These are phyloP conservation scores for Helenozyma baotianmanensis DNA, from an alignment of 805 yeast genomes.

Conservation along the genomic window DNA sequence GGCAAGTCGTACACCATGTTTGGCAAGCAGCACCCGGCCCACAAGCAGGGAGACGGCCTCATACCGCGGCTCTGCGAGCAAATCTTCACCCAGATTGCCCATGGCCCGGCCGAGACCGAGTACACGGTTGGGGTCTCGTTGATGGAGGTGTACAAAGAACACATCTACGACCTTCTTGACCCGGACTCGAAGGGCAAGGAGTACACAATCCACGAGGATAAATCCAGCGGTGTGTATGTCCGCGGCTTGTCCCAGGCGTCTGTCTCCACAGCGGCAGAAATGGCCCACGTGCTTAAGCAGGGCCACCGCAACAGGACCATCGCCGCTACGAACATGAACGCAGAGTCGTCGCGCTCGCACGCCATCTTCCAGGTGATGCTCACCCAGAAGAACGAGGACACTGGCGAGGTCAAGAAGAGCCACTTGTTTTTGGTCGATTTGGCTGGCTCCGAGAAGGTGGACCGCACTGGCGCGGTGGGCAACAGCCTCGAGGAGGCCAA, in stretches of 20 bases:
- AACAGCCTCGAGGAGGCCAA: slow-evolving; percentile 77
- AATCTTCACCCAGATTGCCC: slow-evolving; percentile 52
- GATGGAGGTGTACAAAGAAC: slow-evolving; percentile 80
- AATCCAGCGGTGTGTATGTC: slow-evolving; percentile 61
- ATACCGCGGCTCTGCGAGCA: slow-evolving; percentile 69
- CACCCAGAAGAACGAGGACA: slow-evolving; percentile 50
- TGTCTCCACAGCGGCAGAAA: slow-evolving; percentile 55
- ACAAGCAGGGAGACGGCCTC: slow-evolving; percentile 47
- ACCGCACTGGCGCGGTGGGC: slow-evolving; percentile 74
- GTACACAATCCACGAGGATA: slow-evolving; percentile 60
- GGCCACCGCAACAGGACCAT: slow-evolving; percentile 57
- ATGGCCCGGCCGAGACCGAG: slow-evolving; percentile 48
- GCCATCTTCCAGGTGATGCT: slow-evolving; percentile 69
- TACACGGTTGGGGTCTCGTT: slow-evolving; percentile 65
- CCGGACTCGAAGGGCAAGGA: slow-evolving; percentile 21
- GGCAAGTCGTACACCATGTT: slow-evolving; percentile 78
- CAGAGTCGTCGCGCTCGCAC: slow-evolving; percentile 74
- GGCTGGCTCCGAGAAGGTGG: slow-evolving; percentile 82
- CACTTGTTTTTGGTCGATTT: slow-evolving; percentile 73
- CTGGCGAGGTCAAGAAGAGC: slow-evolving; percentile 59
- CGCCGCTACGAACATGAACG: slow-evolving; percentile 64
- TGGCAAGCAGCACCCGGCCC: slow-evolving; percentile 35
- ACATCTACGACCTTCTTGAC: slow-evolving; percentile 61
- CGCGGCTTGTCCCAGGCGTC: slow-evolving; percentile 62
- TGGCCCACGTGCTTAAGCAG: slow-evolving; percentile 50